Evolutionary conservation across 306 rosid species (phyloP).

Genomic region (Glycyrrhiza uralensis): DNA sequence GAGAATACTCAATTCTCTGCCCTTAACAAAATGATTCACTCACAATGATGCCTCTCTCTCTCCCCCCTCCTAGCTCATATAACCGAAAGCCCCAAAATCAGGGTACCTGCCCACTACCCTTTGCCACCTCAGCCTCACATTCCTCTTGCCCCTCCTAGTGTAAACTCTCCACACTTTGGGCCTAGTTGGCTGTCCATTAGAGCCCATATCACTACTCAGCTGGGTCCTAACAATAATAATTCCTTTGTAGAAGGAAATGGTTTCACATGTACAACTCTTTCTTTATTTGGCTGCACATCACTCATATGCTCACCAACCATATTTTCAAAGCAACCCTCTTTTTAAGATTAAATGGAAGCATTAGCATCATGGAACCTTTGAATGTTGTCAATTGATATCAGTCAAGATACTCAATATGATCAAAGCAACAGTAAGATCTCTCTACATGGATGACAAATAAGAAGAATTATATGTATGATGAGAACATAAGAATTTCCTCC

Average conservation of each 20-base stretch:
- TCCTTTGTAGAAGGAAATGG: slow-evolving; percentile 16
- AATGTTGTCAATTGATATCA: slow-evolving; percentile 14
- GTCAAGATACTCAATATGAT: neutral
- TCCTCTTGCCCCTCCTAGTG: too few relatives aligned
- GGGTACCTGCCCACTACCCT: too few relatives aligned
- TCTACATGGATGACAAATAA: neutral
- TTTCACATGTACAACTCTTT: neutral
- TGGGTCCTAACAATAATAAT: too few relatives aligned
- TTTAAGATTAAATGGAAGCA: slow-evolving; percentile 9
- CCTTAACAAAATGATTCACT: too few relatives aligned
- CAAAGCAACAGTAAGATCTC: slow-evolving; percentile 9
- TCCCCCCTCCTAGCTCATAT: too few relatives aligned
- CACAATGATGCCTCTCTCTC: too few relatives aligned
- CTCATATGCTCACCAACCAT: neutral
- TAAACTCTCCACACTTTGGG: too few relatives aligned
- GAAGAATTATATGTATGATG: slow-evolving; percentile 9
- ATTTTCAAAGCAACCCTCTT: slow-evolving; percentile 21
- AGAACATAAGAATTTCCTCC: neutral
- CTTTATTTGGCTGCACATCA: neutral
- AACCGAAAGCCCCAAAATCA: too few relatives aligned
- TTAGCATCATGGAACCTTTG: slow-evolving; percentile 16
- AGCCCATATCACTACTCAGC: too few relatives aligned
- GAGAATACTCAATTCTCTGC: too few relatives aligned
- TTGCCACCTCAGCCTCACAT: too few relatives aligned
- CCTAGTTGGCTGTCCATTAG: too few relatives aligned